Percentiles rank a stretch among this genome's conserved stretches.
These are phyloP conservation scores for Erodium maritimum DNA, from an alignment of 345 rosid genomes.

Conservation along the genomic window DNA sequence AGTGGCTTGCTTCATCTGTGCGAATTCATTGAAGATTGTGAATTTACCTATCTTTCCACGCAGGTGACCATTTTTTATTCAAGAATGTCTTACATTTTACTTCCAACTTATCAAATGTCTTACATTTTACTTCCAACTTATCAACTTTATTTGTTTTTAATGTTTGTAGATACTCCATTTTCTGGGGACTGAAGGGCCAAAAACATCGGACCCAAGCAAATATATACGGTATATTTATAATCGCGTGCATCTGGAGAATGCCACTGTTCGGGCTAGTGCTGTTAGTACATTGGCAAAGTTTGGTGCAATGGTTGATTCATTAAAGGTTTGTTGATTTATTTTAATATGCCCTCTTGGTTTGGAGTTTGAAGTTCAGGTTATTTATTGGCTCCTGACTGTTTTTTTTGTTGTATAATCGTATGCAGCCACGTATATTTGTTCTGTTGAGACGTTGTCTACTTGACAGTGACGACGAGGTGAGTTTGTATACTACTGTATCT, in stretches of 20 bases:
- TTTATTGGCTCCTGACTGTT: no score
- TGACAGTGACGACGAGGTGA: slow-evolving; percentile 97
- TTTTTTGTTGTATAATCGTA: slow-evolving; percentile 3
- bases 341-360: background rate
- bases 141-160: slow-evolving; percentile 6
- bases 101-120: no score
- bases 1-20: slow-evolving; percentile 95
- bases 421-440: slow-evolving; percentile 79
- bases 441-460: slow-evolving; percentile 82
- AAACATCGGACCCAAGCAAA: slow-evolving; percentile 89
- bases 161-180: slow-evolving; percentile 77
- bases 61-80: slow-evolving; percentile 45
- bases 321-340: slow-evolving; percentile 46
- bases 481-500: slow-evolving; percentile 7
- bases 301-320: slow-evolving; percentile 78
- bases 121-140: background rate
- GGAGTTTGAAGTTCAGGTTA: no score
- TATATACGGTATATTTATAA: slow-evolving; percentile 92
- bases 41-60: slow-evolving; percentile 93
- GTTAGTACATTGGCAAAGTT: slow-evolving; percentile 92
- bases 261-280: slow-evolving; percentile 95
- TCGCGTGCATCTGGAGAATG: slow-evolving; percentile 97
- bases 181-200: slow-evolving; percentile 93
- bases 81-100: background rate
- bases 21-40: slow-evolving; percentile 98